Base-by-base conservation (phyloP, 1,284 basidiomycete species). In the Ceratobasidium sp. region DNA sequence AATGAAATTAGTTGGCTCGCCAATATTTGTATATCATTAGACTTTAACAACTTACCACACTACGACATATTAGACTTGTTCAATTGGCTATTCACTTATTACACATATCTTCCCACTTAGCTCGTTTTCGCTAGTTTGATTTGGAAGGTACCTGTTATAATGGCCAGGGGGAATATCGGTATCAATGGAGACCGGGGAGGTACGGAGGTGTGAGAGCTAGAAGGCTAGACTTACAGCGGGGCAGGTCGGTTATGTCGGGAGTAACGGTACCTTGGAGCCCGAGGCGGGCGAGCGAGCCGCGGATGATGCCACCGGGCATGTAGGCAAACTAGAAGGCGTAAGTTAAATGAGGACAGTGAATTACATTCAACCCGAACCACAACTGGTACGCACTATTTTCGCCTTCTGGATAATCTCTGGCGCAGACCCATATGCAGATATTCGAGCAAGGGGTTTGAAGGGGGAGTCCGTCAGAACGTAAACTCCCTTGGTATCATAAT, bases 391-490 rank as follows among this genome's bases (percentile, higher is more conserved):
- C 78, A 95, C 94, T 65, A 92, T 79, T 82, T 87, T 91, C 1
- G 94, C 91, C 73, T 87, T 87, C 77, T 86, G 89, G n/a, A 92
- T 84, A 6, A 94, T 91, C 73, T 94, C 92, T 14, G 90, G 85
- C 14, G 90, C 85, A 19, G 94, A 91, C 76, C 91, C 87, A 85
- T 91, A 91, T 1, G 92, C 92, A 0, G 94, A 95, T 67, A 97
- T 82, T 47, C 92, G 88, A 1, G 89, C 82, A 59, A 98, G 89
- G 0, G 96, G 94, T 78, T 93, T 94, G 84, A 98, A 98, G 0
- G 89, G 82, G 78, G 96, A 94, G 78, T 97, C 96, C 83, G 97
- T 95, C 0, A 98, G 86, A 1, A 98, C 96, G 78, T 96, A 98
- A 4, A 97, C 91, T 14, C 97, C 96, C 95, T 96, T 45, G 31